phyloP scores from a whole-genome alignment of 1,284 basidiomycete species.

The Somion occarium region DNA sequence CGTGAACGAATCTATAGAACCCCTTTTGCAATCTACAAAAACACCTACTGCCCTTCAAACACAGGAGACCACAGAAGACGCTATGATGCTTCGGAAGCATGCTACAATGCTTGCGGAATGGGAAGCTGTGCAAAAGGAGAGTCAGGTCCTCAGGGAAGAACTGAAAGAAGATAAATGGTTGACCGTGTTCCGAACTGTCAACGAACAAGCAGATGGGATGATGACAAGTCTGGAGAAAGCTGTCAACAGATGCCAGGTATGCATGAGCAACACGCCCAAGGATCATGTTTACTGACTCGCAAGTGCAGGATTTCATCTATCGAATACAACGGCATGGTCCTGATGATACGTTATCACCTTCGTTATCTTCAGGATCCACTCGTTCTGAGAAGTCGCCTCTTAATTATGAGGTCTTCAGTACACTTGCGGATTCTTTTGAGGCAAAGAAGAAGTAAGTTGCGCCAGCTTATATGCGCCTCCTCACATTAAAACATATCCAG shows the following conservation, averaged over 20 bases:
- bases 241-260: conserved; percentile 76
- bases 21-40: conserved; percentile 44
- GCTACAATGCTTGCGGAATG: conserved; percentile 67
- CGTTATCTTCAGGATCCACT: conserved; percentile 41
- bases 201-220: conserved; percentile 92
- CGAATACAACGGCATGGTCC: conserved; percentile 59
- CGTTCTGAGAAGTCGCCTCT: conserved; percentile 48
- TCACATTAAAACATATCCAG: conserved; percentile 29
- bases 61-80: conserved; percentile 39
- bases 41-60: conserved; percentile 38
- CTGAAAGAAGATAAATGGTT: conserved; percentile 96
- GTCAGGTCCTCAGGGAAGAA: conserved; percentile 80
- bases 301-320: conserved; percentile 73
- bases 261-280: conserved; percentile 18
- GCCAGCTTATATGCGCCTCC: background rate
- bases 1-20: conserved; percentile 59
- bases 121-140: conserved; percentile 77
- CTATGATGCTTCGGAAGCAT: conserved; percentile 66
- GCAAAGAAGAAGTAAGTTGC: conserved; percentile 76
- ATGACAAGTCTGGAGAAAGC: conserved; percentile 93
- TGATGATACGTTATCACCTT: conserved; percentile 41
- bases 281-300: background rate
- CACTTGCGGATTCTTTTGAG: conserved; percentile 68
- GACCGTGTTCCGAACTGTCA: conserved; percentile 89
- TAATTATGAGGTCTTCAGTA: conserved; percentile 58